Conservation (phyloP, 2,329 filamentous ascomycete genomes). For the Fusarium sulawesiense region DNA sequence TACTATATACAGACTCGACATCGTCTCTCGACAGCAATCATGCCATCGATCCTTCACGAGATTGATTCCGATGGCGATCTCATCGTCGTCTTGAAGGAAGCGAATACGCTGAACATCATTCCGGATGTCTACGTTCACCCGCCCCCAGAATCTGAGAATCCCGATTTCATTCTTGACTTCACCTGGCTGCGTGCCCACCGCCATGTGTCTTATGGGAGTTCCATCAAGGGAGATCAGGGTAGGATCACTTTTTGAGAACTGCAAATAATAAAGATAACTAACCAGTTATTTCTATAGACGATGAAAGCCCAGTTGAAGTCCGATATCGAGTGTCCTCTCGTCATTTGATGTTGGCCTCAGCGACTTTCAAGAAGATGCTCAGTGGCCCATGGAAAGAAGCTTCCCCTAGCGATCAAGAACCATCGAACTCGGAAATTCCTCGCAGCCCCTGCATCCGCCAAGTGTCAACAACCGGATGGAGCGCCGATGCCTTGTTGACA, state of each 20-base stretch:
- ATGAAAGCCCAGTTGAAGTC: not conserved
- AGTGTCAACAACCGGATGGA: constrained; percentile 2
- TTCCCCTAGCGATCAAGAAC: not conserved
- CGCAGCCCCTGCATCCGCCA: not conserved
- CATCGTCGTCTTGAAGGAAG: not conserved
- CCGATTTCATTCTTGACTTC: too few species aligned
- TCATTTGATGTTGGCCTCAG: not conserved
- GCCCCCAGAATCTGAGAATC: not conserved
- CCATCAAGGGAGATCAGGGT: too few species aligned
- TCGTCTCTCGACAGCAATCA: too few species aligned
- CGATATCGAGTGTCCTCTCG: not conserved
- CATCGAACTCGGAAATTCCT: not conserved
- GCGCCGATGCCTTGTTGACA: not conserved
- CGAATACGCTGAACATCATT: rapidly evolving
- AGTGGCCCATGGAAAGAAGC: not conserved
- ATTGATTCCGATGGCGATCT: not conserved
- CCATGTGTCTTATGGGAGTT: too few species aligned
- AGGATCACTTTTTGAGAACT: too few species aligned
- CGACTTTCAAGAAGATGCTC: not conserved
- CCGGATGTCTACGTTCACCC: not conserved
- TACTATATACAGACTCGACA: too few species aligned
- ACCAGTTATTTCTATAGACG: rapidly evolving
- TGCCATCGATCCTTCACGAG: rapidly evolving
- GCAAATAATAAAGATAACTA: too few species aligned
- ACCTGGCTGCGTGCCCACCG: too few species aligned